Percentiles rank a stretch among this genome's conserved stretches.
Evolutionary conservation across 805 yeast genomes (phyloP).

Genomic region (Ogataea salicorniae): DNA sequence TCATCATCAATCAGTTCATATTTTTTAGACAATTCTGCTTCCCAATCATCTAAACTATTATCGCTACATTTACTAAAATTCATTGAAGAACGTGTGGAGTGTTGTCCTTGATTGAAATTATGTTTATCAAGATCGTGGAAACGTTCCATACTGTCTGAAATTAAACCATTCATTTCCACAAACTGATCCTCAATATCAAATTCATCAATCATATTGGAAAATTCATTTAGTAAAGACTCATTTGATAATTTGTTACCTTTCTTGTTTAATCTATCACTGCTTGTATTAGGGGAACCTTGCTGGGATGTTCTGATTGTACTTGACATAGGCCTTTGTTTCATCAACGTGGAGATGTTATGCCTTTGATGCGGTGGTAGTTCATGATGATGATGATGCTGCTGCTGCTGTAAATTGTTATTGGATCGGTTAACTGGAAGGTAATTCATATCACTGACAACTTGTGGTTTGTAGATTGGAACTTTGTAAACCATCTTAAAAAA

Average conservation of each 20-base stretch:
- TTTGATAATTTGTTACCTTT: slow-evolving; percentile 8
- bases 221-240: slow-evolving; percentile 12
- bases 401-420: not conserved
- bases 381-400: not conserved
- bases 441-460: too few species aligned
- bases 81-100: too few species aligned
- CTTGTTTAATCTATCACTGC: too few species aligned
- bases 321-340: too few species aligned
- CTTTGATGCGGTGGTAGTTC: not conserved
- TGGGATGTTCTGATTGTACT: slow-evolving; percentile 3
- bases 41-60: too few species aligned
- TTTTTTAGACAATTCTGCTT: too few species aligned
- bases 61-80: too few species aligned
- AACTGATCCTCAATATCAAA: slow-evolving; percentile 10
- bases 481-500: too few species aligned
- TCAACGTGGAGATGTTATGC: not conserved
- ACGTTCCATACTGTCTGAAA: not conserved
- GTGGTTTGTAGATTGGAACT: too few species aligned
- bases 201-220: slow-evolving; percentile 10
- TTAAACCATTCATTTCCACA: not conserved
- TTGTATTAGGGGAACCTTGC: slow-evolving; percentile 5
- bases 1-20: slow-evolving; percentile 3
- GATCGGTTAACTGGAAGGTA: too few species aligned
- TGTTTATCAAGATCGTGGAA: not conserved
- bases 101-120: too few species aligned